These are phyloP conservation scores for Trichoderma parareesei DNA, from an alignment of 495 filamentous ascomycete species.

Conservation along the genomic window DNA sequence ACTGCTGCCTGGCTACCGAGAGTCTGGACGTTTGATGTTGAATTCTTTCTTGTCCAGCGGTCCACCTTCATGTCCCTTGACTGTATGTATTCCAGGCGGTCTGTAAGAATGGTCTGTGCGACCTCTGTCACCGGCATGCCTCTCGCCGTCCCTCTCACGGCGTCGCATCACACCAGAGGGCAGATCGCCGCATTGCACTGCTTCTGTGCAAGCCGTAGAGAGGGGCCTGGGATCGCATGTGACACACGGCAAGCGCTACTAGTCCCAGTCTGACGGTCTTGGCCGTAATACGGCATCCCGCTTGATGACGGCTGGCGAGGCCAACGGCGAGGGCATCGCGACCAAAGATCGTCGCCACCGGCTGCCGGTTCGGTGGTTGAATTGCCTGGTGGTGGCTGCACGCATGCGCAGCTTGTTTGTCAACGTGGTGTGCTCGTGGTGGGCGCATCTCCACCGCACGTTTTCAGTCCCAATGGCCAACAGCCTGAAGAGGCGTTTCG, in stretches of 20 bases:
- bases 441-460: not conserved
- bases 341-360: not conserved
- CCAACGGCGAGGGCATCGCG: not conserved
- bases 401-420: not conserved
- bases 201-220: not conserved
- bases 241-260: not conserved
- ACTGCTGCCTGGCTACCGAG: constrained; percentile 4
- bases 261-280: not conserved
- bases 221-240: not conserved
- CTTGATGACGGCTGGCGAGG: not conserved
- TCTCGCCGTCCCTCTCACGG: not conserved
- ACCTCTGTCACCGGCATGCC: not conserved
- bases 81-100: too few species aligned
- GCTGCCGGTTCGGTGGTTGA: not conserved
- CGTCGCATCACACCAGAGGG: too few species aligned
- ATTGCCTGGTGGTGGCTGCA: not conserved
- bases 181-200: not conserved
- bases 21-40: not conserved
- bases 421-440: not conserved
- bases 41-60: not conserved
- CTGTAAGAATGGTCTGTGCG: too few species aligned
- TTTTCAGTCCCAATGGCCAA: not conserved
- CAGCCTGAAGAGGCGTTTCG: too few species aligned
- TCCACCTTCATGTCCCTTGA: not conserved
- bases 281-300: not conserved